Conservation (phyloP, 2,329 filamentous ascomycete genomes). For the Aphanocladium album region DNA sequence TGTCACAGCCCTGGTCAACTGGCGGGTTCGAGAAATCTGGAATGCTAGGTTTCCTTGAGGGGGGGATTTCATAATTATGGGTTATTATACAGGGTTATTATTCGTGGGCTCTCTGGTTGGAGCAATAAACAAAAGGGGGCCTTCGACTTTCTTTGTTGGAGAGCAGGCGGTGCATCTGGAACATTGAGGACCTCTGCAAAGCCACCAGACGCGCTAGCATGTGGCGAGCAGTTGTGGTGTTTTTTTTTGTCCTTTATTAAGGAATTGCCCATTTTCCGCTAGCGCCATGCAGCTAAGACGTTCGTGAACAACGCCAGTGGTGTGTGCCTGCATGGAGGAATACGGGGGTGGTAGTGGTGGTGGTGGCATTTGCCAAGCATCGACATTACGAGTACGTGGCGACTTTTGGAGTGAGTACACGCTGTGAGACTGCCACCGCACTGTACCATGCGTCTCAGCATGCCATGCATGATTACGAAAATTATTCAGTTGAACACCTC, state of each 20-base stretch:
- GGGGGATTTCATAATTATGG: too few relatives aligned
- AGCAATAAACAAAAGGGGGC: not conserved
- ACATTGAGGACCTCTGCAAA: not conserved
- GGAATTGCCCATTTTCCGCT: too few relatives aligned
- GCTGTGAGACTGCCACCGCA: not conserved
- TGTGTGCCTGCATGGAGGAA: not conserved
- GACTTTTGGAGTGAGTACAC: not conserved
- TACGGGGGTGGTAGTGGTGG: not conserved
- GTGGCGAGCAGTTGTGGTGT: too few relatives aligned
- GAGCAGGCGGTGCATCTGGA: not conserved
- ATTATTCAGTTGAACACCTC: too few relatives aligned
- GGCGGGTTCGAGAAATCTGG: too few relatives aligned
- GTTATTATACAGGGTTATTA: too few relatives aligned
- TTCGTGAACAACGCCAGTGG: not conserved
- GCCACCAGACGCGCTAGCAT: not conserved
- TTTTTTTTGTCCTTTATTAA: too few relatives aligned
- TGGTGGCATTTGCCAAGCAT: not conserved
- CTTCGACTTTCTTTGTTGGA: not conserved
- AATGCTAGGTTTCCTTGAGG: too few relatives aligned
- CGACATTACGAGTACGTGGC: not conserved
- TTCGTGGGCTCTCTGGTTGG: not conserved
- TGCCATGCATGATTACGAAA: too few relatives aligned
- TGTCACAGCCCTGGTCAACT: too few relatives aligned
- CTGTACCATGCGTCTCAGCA: too few relatives aligned
- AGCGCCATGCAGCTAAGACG: not conserved